phyloP scores from a whole-genome alignment of 176 grass and related monocot genomes.

The Avena insularis region DNA sequence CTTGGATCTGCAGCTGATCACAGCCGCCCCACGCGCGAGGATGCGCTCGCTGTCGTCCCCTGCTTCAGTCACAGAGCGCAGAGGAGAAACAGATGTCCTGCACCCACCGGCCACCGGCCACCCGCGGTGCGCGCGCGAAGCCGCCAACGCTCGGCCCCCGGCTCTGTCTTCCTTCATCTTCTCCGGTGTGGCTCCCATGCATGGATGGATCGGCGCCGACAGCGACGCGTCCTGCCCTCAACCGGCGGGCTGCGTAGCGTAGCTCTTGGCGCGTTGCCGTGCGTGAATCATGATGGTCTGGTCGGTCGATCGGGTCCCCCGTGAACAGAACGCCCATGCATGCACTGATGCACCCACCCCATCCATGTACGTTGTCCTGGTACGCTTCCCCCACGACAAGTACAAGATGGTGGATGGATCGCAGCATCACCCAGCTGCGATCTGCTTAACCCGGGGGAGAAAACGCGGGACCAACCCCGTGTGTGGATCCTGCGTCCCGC shows the following conservation, averaged over 20 bases:
- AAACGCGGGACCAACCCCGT: no score
- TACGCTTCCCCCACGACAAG: not conserved
- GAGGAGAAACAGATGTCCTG: not conserved
- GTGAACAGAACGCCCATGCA: not conserved
- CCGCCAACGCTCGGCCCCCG: not conserved
- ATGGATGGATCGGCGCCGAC: slow-evolving; percentile 20
- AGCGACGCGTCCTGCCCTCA: not conserved
- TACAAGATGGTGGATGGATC: slow-evolving; percentile 6
- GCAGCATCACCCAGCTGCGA: not conserved
- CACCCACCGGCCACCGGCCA: not conserved
- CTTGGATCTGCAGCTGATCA: slow-evolving; percentile 1
- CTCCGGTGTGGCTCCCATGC: not conserved
- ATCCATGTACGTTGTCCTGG: not conserved
- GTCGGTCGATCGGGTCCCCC: not conserved
- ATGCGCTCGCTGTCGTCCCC: not conserved
- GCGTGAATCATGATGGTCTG: not conserved
- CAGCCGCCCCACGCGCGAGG: not conserved
- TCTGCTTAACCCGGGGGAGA: no score
- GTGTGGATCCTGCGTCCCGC: no score
- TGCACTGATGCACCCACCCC: not conserved
- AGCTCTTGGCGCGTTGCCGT: not conserved
- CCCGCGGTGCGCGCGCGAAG: not conserved
- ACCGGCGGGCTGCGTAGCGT: not conserved
- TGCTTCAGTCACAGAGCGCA: not conserved
- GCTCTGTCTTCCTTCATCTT: not conserved